phyloP scores from a whole-genome alignment of 306 rosid species.

The Leucaena leucocephala region DNA sequence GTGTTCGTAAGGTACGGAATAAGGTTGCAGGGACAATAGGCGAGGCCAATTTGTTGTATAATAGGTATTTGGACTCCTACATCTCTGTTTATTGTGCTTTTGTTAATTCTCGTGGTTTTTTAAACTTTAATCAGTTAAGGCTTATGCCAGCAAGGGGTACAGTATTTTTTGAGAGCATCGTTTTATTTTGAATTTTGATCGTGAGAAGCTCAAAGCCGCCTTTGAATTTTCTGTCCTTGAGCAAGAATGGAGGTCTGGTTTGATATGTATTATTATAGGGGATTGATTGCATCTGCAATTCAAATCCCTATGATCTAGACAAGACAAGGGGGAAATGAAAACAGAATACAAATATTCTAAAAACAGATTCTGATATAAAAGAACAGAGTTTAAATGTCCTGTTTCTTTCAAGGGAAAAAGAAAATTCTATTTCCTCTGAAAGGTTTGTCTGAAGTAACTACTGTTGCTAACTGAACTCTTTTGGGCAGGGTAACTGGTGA shows the following conservation, averaged over 20 bases:
- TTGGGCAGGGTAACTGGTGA: conserved; percentile 80
- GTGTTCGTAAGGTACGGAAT: conserved; percentile 84
- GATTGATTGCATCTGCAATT: background rate
- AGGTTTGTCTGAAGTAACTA: background rate
- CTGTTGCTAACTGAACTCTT: conserved; percentile 7
- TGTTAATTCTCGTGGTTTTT: conserved; percentile 12
- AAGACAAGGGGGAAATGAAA: background rate
- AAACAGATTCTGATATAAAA: background rate
- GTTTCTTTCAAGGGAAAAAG: background rate
- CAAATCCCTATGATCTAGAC: background rate
- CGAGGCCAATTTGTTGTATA: conserved; percentile 65
- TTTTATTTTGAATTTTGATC: background rate
- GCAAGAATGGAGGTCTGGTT: background rate
- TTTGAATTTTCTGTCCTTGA: background rate
- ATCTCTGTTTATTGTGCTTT: conserved; percentile 14
- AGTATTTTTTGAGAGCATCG: background rate
- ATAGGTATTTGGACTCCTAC: conserved; percentile 53
- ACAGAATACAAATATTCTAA: background rate
- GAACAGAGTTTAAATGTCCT: background rate
- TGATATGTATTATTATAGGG: background rate
- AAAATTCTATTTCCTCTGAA: background rate
- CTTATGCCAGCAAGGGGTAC: background rate
- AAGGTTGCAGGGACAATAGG: conserved; percentile 92
- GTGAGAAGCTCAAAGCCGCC: background rate
- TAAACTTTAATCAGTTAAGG: background rate